Evolutionary conservation across 768 basidiomycete species (phyloP).

Genomic region (Boletus rubroflammeus): DNA sequence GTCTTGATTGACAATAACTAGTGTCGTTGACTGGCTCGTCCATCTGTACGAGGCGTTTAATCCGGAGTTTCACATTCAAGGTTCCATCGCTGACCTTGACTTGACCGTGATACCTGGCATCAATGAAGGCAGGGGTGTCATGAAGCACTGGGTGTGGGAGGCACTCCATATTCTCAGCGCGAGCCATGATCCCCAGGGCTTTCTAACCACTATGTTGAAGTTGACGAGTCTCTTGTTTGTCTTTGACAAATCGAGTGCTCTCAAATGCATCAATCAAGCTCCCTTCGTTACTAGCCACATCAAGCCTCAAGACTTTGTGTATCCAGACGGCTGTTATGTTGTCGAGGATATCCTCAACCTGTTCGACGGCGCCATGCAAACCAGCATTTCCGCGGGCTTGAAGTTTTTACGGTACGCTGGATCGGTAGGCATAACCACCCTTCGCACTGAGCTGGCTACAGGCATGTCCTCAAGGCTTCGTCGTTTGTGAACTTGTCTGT

Average conservation of each 20-base stretch:
- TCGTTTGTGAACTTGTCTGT: conserved; percentile 43
- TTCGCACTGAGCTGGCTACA: conserved; percentile 20
- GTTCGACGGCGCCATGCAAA: conserved; percentile 23
- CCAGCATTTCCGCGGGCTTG: conserved; percentile 34
- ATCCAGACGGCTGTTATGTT: conserved; percentile 21
- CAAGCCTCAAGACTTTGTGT: too few species aligned
- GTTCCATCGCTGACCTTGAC: conserved; percentile 38
- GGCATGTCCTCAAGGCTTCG: conserved; percentile 38
- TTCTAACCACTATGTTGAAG: too few species aligned
- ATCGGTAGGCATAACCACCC: too few species aligned
- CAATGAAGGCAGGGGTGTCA: conserved; percentile 31
- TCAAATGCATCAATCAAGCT: conserved; percentile 34
- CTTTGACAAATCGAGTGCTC: conserved; percentile 35
- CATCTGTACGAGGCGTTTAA: conserved; percentile 48
- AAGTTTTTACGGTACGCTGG: conserved; percentile 43
- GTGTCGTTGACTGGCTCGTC: conserved; percentile 36
- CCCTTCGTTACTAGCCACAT: too few species aligned
- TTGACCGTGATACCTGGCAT: conserved; percentile 38
- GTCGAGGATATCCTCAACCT: conserved; percentile 32
- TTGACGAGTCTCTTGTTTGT: conserved; percentile 36
- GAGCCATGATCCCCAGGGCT: too few species aligned
- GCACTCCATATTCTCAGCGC: too few species aligned
- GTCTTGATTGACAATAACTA: too few species aligned
- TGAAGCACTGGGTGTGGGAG: conserved; percentile 45
- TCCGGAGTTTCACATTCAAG: conserved; percentile 46